Conservation (phyloP, 495 filamentous ascomycete genomes). For the Talaromyces stipitatus region DNA sequence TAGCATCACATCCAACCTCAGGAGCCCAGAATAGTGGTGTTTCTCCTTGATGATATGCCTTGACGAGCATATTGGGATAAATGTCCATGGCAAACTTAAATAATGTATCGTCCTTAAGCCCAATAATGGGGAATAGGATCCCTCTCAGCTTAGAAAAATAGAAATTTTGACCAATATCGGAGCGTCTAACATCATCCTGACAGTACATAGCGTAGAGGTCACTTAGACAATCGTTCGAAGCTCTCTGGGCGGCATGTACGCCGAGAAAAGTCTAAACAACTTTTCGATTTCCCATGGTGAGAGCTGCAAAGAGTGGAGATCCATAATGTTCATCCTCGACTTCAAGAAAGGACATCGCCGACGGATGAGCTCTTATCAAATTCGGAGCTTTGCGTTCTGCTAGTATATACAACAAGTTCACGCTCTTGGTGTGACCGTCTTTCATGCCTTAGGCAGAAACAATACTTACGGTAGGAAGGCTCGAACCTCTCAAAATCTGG, state of each 20-base stretch:
- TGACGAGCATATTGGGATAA: neutral
- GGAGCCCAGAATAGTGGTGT: constrained; percentile 17
- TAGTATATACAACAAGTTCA: constrained; percentile 39
- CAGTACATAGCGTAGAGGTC: neutral
- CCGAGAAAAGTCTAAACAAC: constrained; percentile 20
- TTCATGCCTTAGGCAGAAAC: too few species aligned
- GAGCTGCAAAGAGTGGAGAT: constrained; percentile 36
- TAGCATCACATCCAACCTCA: constrained; percentile 12
- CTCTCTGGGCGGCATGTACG: neutral
- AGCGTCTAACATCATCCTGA: too few species aligned
- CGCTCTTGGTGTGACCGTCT: neutral
- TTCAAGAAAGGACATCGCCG: constrained; percentile 16
- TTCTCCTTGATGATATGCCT: neutral
- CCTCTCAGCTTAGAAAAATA: neutral
- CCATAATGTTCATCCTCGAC: constrained; percentile 27
- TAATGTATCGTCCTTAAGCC: neutral
- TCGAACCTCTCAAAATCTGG: too few species aligned
- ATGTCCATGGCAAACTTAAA: neutral
- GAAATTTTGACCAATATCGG: neutral
- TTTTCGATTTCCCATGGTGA: constrained; percentile 18
- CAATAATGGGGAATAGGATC: neutral
- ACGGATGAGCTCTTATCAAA: constrained; percentile 25
- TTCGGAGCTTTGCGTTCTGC: constrained; percentile 30
- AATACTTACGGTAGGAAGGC: too few species aligned
- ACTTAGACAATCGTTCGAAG: neutral